These are phyloP conservation scores for Stachybotrys chartarum DNA, from an alignment of 2,329 filamentous ascomycete species.

Conservation along the genomic window DNA sequence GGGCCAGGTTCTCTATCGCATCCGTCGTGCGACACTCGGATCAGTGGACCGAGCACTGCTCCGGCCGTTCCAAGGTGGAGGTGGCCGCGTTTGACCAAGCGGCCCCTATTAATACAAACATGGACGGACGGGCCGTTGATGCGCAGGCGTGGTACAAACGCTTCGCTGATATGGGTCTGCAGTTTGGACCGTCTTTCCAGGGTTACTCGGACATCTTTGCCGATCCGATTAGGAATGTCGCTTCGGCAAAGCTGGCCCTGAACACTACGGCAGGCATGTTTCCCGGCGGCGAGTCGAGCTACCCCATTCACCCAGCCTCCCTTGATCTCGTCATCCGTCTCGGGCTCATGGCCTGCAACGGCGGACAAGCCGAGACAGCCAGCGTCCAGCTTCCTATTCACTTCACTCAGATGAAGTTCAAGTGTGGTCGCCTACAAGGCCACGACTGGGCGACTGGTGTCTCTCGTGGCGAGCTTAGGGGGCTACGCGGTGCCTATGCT, in stretches of 20 bases:
- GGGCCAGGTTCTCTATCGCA: not conserved
- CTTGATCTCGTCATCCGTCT: slow-evolving; percentile 1
- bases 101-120: not conserved
- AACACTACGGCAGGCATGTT: not conserved
- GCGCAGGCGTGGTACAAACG: not conserved
- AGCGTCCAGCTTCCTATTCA: not conserved
- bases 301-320: slow-evolving; percentile 3
- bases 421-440: not conserved
- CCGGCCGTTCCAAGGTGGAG: not conserved
- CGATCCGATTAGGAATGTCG: not conserved
- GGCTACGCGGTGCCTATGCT: too few species aligned
- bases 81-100: not conserved
- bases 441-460: too few species aligned
- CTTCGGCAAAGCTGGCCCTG: not conserved
- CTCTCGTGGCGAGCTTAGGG: not conserved
- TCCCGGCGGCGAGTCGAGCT: not conserved
- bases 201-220: not conserved
- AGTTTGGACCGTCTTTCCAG: not conserved
- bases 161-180: not conserved
- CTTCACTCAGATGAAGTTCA: not conserved
- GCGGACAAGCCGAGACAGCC: slow-evolving; percentile 1
- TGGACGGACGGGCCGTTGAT: not conserved
- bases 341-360: not conserved
- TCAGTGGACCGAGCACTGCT: not conserved
- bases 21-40: not conserved